Evolutionary conservation across 78 protist genomes (phyloP).

Genomic region (Tieghemostelium lacteum): DNA sequence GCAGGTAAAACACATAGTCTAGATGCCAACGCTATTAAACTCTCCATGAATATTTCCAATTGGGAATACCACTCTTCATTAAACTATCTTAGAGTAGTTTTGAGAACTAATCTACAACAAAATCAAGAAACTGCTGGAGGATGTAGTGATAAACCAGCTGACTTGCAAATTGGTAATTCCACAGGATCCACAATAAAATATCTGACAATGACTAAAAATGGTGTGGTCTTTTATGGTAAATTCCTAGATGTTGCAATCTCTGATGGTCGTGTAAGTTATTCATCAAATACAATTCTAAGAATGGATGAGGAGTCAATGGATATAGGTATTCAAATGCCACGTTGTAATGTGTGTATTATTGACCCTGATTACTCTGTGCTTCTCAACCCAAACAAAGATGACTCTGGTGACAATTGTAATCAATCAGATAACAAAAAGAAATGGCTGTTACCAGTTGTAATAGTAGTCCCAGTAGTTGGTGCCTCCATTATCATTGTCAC

Average conservation of each 20-base stretch:
- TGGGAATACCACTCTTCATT: slow-evolving; percentile 33
- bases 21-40: slow-evolving; percentile 22
- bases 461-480: not conserved
- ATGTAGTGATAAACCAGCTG: not conserved
- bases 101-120: not conserved
- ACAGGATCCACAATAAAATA: not conserved
- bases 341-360: too few species aligned
- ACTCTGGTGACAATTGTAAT: not conserved
- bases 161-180: not conserved
- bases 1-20: slow-evolving; percentile 15
- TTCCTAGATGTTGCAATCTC: slow-evolving; percentile 31
- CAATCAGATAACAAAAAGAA: not conserved
- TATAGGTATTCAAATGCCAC: too few species aligned
- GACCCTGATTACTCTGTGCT: not conserved
- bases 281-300: too few species aligned
- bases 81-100: slow-evolving; percentile 24
- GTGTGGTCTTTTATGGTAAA: slow-evolving; percentile 20
- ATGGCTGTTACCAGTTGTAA: not conserved
- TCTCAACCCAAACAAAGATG: not conserved
- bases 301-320: not conserved
- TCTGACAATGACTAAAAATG: slow-evolving; percentile 18
- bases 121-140: not conserved
- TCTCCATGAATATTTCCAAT: not conserved
- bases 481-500: not conserved
- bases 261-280: slow-evolving; percentile 10